phyloP scores from a whole-genome alignment of 1,139 yeast species.

The Hansenula sp. region DNA sequence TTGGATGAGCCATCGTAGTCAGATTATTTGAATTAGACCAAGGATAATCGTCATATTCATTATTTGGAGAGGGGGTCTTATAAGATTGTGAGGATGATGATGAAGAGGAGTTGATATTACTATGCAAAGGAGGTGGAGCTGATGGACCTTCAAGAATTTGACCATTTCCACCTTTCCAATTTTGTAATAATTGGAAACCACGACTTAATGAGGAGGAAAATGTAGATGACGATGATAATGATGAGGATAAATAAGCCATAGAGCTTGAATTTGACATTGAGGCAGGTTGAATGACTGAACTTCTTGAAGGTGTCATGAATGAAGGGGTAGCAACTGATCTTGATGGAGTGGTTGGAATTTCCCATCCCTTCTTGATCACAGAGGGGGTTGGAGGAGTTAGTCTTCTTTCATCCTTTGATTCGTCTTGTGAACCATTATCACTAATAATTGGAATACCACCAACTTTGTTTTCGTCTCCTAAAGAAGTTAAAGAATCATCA shows the following conservation, averaged over 20 bases:
- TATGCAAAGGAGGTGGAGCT: too few species aligned
- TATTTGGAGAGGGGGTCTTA: conserved; percentile 19
- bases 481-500: conserved; percentile 1
- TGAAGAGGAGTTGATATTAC: conserved; percentile 7
- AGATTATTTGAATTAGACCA: conserved; percentile 12
- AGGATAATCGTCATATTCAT: conserved; percentile 24
- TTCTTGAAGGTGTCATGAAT: conserved; percentile 14
- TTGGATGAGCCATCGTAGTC: neutral
- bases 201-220: conserved; percentile 21
- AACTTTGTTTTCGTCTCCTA: too few species aligned
- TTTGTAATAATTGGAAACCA: conserved; percentile 21
- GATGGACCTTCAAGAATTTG: neutral
- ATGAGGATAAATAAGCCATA: conserved; percentile 21
- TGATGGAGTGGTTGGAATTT: conserved; percentile 23
- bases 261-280: conserved; percentile 19
- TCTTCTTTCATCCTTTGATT: neutral
- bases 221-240: conserved; percentile 13
- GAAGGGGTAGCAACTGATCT: conserved; percentile 19
- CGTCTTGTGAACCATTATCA: conserved; percentile 2
- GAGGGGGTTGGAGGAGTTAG: conserved; percentile 20
- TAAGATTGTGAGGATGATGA: conserved; percentile 9
- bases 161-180: conserved; percentile 13
- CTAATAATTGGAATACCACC: neutral
- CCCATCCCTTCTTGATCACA: conserved; percentile 21
- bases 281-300: conserved; percentile 13